Conservation (phyloP, 441 rosid genomes). For the Capsella rubella region DNA sequence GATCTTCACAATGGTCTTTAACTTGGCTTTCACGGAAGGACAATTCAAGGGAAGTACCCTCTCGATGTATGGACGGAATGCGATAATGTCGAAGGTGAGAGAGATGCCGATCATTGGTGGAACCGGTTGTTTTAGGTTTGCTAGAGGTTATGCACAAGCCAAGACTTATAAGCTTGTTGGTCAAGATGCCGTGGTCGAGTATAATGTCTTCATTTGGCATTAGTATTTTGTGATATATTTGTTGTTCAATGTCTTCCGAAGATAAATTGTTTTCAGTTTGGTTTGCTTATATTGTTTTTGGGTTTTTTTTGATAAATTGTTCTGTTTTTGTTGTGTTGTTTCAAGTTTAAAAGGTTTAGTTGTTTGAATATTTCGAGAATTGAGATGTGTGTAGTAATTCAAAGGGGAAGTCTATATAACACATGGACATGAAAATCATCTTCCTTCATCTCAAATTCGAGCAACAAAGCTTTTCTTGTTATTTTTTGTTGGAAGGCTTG, state of each 20-base stretch:
- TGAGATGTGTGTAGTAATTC: neutral
- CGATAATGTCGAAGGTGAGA: neutral
- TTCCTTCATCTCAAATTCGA: too few species aligned
- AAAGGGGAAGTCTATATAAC: too few species aligned
- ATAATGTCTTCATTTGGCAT: neutral
- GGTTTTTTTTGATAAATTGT: neutral
- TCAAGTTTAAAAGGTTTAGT: neutral
- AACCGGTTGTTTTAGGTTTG: constrained; percentile 1
- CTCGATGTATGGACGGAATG: neutral
- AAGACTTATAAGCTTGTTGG: constrained; percentile 1
- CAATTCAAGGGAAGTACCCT: neutral
- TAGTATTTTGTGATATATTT: neutral
- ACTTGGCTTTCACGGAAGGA: constrained; percentile 4
- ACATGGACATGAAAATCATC: too few species aligned
- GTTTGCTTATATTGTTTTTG: neutral
- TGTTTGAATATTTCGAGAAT: neutral
- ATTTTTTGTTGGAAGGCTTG: too few species aligned
- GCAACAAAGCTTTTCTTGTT: too few species aligned
- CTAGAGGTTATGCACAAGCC: neutral
- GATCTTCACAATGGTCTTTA: neutral
- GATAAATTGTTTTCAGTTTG: neutral
- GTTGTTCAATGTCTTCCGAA: neutral
- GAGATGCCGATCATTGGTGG: neutral
- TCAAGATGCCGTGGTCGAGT: constrained; percentile 1
- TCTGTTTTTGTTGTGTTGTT: neutral